Evolutionary conservation across 2,329 filamentous ascomycete species (phyloP).

Genomic region (Cordyceps farinosa): DNA sequence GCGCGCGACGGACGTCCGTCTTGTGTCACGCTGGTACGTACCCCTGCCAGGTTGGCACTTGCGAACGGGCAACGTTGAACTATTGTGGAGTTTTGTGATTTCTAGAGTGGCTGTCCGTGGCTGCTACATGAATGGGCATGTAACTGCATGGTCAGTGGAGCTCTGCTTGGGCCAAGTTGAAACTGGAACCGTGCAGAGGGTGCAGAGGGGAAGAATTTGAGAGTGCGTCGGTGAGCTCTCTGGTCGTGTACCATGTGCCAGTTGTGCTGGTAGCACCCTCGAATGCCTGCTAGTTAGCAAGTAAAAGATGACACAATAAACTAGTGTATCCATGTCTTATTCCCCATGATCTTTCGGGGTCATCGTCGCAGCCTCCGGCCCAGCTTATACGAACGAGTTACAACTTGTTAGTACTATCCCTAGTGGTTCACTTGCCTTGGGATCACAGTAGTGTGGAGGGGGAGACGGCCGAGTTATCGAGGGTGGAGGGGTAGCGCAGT

Average conservation of each 20-base stretch:
- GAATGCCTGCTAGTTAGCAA: not conserved
- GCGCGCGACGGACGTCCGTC: not conserved
- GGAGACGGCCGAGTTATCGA: not conserved
- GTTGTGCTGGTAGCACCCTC: not conserved
- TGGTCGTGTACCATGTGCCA: not conserved
- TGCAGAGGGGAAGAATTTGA: not conserved
- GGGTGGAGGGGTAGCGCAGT: not conserved
- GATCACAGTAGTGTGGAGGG: not conserved
- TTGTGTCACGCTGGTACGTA: not conserved
- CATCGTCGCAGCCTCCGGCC: not conserved
- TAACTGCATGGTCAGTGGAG: conserved; percentile 1
- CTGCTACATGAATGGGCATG: conserved; percentile 4
- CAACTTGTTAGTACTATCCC: no score
- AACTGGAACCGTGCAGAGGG: conserved; percentile 3
- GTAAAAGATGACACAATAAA: not conserved
- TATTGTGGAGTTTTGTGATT: conserved; percentile 6
- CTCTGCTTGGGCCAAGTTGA: not conserved
- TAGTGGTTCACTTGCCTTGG: not conserved
- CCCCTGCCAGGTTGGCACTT: not conserved
- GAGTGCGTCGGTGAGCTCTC: not conserved
- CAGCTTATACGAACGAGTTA: no score
- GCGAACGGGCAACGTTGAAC: conserved; percentile 14
- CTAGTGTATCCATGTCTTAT: not conserved
- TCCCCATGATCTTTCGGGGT: not conserved
- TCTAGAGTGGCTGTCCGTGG: not conserved